Evolutionary conservation across 441 rosid genomes (phyloP).

Genomic region (Metrosideros polymorpha): DNA sequence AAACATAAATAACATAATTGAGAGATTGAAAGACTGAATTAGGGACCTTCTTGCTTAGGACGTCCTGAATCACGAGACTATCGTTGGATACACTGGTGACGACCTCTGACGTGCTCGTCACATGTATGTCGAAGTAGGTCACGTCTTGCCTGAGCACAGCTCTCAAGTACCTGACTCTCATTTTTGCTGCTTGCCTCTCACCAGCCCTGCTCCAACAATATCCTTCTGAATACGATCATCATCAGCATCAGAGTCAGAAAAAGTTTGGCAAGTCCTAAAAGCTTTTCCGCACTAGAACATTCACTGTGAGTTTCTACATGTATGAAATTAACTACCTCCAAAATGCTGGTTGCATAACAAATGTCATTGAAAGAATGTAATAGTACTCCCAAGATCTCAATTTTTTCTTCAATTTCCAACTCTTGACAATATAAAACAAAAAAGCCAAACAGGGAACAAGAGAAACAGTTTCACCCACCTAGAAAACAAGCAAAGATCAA

Average conservation of each 20-base stretch:
- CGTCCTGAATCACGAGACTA: conserved; percentile 70
- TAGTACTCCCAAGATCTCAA: background rate
- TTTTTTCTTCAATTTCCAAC: background rate
- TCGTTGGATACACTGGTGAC: conserved; percentile 67
- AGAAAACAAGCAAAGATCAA: conserved; percentile 64
- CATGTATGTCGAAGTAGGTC: conserved; percentile 73
- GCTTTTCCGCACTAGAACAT: background rate
- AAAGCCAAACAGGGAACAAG: background rate
- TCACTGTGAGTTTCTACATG: background rate
- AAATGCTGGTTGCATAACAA: too few species aligned
- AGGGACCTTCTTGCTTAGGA: conserved; percentile 19
- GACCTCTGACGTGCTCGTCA: conserved; percentile 57
- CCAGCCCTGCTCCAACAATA: conserved; percentile 88
- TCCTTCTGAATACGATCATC: conserved; percentile 35
- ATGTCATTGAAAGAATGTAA: too few species aligned
- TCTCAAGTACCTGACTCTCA: conserved; percentile 65
- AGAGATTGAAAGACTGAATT: background rate
- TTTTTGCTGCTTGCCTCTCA: conserved; percentile 71
- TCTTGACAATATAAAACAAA: background rate
- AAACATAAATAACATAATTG: background rate
- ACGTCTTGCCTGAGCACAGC: conserved; percentile 85
- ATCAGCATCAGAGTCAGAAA: background rate
- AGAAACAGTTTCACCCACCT: conserved; percentile 25
- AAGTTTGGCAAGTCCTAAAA: background rate
- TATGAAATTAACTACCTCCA: background rate